phyloP scores from a whole-genome alignment of 306 rosid species.

The Crataegus laevigata region DNA sequence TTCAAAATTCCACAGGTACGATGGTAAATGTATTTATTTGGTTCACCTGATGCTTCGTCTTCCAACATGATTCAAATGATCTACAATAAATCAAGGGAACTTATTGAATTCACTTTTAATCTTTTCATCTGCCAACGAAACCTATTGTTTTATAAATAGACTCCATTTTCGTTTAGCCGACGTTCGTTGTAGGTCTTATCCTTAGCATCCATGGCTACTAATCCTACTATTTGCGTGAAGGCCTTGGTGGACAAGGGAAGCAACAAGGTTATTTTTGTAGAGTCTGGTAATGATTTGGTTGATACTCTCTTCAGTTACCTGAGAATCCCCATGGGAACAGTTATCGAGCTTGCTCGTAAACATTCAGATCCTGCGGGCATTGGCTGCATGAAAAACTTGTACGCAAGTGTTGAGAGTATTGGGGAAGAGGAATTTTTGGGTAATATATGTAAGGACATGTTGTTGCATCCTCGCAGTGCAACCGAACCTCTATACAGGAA shows the following conservation, averaged over 20 bases:
- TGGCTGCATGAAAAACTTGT: slow-evolving; percentile 13
- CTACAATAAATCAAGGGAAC: too few relatives aligned
- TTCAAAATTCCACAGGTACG: too few relatives aligned
- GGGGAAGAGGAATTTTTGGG: neutral
- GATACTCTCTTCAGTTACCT: slow-evolving; percentile 5
- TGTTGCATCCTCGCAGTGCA: neutral
- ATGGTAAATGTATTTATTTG: too few relatives aligned
- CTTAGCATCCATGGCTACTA: neutral
- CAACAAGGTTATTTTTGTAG: neutral
- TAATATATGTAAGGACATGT: neutral
- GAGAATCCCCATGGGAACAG: slow-evolving; percentile 1
- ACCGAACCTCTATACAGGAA: neutral
- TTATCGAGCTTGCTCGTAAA: neutral
- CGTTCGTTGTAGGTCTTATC: too few relatives aligned
- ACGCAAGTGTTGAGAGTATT: slow-evolving; percentile 1
- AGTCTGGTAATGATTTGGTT: neutral
- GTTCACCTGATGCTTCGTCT: too few relatives aligned
- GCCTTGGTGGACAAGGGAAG: neutral
- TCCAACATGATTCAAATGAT: too few relatives aligned
- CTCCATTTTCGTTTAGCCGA: too few relatives aligned
- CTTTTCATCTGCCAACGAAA: too few relatives aligned
- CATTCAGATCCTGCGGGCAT: neutral
- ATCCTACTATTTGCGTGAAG: neutral
- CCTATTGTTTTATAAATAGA: too few relatives aligned
- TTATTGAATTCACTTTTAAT: too few relatives aligned